Evolutionary conservation across 2,329 filamentous ascomycete genomes (phyloP).

Genomic region (Daldinia sp.): DNA sequence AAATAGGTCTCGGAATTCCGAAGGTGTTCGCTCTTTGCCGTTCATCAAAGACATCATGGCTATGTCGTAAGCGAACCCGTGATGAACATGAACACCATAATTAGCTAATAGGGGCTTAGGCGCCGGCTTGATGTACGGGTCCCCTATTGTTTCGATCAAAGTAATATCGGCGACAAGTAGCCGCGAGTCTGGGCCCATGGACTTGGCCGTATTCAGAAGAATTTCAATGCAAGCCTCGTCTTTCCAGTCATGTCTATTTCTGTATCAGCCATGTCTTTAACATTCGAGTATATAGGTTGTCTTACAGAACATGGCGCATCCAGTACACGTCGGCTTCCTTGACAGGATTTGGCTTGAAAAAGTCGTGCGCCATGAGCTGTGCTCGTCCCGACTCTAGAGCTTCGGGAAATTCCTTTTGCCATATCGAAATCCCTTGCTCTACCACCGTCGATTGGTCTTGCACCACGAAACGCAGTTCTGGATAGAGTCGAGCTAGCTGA

Average conservation of each 20-base stretch:
- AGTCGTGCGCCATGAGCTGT: conserved; percentile 46
- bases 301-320: conserved; percentile 41
- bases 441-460: conserved; percentile 34
- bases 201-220: conserved; percentile 29
- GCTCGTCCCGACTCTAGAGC: conserved; percentile 40
- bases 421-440: conserved; percentile 34
- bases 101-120: conserved; percentile 40
- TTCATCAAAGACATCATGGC: conserved; percentile 43
- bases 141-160: conserved; percentile 39
- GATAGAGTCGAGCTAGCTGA: conserved; percentile 37
- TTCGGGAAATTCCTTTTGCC: conserved; percentile 37
- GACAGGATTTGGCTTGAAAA: conserved; percentile 48
- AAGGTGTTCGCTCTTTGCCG: conserved; percentile 36
- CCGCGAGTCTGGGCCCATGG: conserved; percentile 37
- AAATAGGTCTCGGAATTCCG: conserved; percentile 39
- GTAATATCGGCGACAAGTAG: conserved; percentile 42
- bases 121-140: conserved; percentile 35
- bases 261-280: conserved; percentile 24
- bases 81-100: conserved; percentile 37
- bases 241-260: conserved; percentile 39
- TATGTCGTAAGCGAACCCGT: conserved; percentile 41
- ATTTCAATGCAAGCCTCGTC: conserved; percentile 35
- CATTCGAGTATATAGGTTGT: neutral
- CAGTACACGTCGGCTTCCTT: conserved; percentile 48
- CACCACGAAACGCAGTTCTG: conserved; percentile 37